A percentile compares a stretch with the other conserved stretches of the same genome.
Evolutionary conservation across 352 stramenopile species (phyloP).

Genomic region (Globisporangium orthogonon): DNA sequence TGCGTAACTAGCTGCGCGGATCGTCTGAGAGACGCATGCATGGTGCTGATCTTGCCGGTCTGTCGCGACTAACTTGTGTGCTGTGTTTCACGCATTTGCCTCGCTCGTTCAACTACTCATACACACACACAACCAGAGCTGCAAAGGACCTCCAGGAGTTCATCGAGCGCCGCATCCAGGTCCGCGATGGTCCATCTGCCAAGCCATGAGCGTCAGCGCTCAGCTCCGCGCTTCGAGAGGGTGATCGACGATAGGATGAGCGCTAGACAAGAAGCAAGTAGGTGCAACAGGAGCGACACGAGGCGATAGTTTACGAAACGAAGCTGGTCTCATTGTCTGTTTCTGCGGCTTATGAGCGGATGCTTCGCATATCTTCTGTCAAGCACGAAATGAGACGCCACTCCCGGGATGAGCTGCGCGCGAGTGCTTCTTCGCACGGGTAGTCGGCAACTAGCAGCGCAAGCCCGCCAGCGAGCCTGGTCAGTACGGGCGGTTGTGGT

Average conservation of each 20-base stretch:
- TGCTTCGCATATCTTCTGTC: no score
- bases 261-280: not conserved
- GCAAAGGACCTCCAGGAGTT: constrained; percentile 76
- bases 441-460: no score
- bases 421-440: no score
- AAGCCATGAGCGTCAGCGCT: not conserved
- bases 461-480: not conserved
- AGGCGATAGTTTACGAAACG: not conserved
- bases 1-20: constrained; percentile 26
- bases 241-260: not conserved
- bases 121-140: constrained; percentile 26
- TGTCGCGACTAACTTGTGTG: not conserved
- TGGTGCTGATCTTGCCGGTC: not conserved
- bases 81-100: not conserved
- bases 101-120: no score
- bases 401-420: no score
- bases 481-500: constrained; percentile 63
- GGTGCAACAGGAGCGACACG: not conserved
- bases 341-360: not conserved
- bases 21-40: not conserved
- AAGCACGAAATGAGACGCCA: no score
- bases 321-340: not conserved
- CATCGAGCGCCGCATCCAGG: constrained; percentile 58
- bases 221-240: not conserved
- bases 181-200: constrained; percentile 18